These are phyloP conservation scores for Rhinocladiella similis DNA, from an alignment of 2,329 filamentous ascomycete genomes.

Conservation along the genomic window DNA sequence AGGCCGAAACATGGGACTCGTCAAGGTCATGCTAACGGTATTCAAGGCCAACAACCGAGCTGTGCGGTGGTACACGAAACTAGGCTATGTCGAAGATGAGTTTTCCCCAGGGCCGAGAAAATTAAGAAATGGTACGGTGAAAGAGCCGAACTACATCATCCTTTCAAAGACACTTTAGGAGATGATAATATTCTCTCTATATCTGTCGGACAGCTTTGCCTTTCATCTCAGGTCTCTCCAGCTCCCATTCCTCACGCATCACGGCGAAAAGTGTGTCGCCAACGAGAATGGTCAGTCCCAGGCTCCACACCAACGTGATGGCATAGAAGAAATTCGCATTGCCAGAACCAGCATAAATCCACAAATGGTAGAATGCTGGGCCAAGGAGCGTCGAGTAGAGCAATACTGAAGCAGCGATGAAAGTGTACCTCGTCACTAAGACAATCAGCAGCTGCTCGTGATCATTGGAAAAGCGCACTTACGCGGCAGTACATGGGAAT, in stretches of 20 bases:
- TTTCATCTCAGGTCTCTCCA: slow-evolving; percentile 83
- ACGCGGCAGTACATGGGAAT: slow-evolving; percentile 86
- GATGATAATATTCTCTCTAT: slow-evolving; percentile 43
- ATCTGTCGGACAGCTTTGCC: slow-evolving; percentile 88
- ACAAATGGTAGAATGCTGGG: slow-evolving; percentile 93
- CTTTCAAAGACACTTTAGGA: slow-evolving; percentile 47
- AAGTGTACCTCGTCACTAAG: slow-evolving; percentile 86
- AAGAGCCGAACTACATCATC: slow-evolving; percentile 54
- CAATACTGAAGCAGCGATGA: slow-evolving; percentile 77
- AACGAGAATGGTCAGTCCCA: slow-evolving; percentile 82
- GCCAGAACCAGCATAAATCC: slow-evolving; percentile 96
- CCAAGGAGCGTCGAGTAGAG: slow-evolving; percentile 87
- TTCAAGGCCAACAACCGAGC: slow-evolving; percentile 55
- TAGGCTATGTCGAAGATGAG: slow-evolving; percentile 55
- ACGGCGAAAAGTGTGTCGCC: slow-evolving; percentile 87
- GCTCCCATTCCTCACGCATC: slow-evolving; percentile 89
- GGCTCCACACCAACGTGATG: slow-evolving; percentile 96
- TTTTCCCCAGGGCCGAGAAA: slow-evolving; percentile 52
- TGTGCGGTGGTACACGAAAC: slow-evolving; percentile 48
- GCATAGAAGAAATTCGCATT: slow-evolving; percentile 99
- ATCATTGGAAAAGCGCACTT: slow-evolving; percentile 37
- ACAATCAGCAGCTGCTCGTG: slow-evolving; percentile 31
- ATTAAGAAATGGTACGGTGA: slow-evolving; percentile 50
- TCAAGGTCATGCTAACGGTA: slow-evolving; percentile 62
- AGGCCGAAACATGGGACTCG: slow-evolving; percentile 47